Evolutionary conservation across 2,329 filamentous ascomycete genomes (phyloP).

Genomic region (Ophiocordyceps sinensis): DNA sequence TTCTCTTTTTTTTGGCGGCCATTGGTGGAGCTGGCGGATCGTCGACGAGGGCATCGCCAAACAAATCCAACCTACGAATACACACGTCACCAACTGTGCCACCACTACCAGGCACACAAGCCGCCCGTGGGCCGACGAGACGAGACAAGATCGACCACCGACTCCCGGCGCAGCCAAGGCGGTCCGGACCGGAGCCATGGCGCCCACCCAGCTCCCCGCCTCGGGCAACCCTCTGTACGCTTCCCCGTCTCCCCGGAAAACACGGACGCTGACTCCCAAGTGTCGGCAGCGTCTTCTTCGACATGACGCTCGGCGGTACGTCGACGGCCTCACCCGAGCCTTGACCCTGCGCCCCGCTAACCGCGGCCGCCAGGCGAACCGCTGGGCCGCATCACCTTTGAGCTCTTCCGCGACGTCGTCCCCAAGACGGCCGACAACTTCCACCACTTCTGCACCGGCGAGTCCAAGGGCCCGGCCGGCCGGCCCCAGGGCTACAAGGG

Average conservation of each 20-base stretch:
- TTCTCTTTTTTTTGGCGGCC: too few species aligned
- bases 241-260: too few species aligned
- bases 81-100: too few species aligned
- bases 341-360: background rate
- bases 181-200: constrained; percentile 14
- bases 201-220: constrained; percentile 29
- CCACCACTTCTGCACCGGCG: constrained; percentile 90
- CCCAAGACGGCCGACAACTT: constrained; percentile 94
- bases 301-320: constrained; percentile 65
- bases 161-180: too few species aligned
- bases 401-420: constrained; percentile 73
- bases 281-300: constrained; percentile 52
- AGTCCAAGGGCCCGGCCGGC: constrained; percentile 64
- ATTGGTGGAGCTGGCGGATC: too few species aligned
- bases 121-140: too few species aligned
- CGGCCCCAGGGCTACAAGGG: constrained; percentile 88
- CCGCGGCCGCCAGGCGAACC: constrained; percentile 61
- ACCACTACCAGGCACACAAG: too few species aligned
- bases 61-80: too few species aligned
- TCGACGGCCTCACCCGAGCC: too few species aligned
- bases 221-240: constrained; percentile 34
- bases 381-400: constrained; percentile 75
- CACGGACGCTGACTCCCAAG: background rate
- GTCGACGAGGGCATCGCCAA: too few species aligned
- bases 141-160: too few species aligned